Conservation (phyloP, 495 filamentous ascomycete genomes). For the Aspergillus kassunensis region DNA sequence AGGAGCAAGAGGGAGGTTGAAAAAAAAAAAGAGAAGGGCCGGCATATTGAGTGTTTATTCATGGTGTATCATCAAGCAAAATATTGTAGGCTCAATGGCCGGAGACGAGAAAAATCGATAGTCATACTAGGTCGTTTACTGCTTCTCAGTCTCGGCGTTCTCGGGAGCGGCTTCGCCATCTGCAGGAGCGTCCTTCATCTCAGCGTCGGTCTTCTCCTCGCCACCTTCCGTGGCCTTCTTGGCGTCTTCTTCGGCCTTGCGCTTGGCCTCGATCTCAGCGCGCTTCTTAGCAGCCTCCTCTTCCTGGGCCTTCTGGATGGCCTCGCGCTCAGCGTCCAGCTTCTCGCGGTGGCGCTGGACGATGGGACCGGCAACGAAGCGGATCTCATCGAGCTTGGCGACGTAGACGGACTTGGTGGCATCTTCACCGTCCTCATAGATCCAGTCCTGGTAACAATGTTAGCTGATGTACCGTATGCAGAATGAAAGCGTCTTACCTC, state of each 20-base stretch:
- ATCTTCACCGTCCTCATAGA: conserved; percentile 97
- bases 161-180: conserved; percentile 37
- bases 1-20: too few species aligned
- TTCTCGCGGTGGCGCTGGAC: conserved; percentile 94
- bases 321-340: conserved; percentile 81
- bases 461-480: neutral
- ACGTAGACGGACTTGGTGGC: conserved; percentile 90
- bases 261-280: conserved; percentile 63
- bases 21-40: conserved; percentile 5
- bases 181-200: conserved; percentile 53
- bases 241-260: conserved; percentile 49
- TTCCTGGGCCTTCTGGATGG: conserved; percentile 68
- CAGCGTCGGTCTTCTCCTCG: conserved; percentile 45
- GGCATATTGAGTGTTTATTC: conserved; percentile 22
- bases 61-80: conserved; percentile 20
- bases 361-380: conserved; percentile 83
- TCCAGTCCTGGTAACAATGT: conserved; percentile 70
- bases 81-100: conserved; percentile 12
- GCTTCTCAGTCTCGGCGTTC: conserved; percentile 39
- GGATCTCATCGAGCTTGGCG: conserved; percentile 93
- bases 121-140: conserved; percentile 24
- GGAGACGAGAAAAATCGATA: neutral
- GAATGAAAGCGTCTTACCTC: conserved; percentile 61
- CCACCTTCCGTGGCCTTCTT: conserved; percentile 37
- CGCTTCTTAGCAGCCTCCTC: conserved; percentile 80